Conservation (phyloP, 345 rosid genomes). For the Bretschneidera sinensis region DNA sequence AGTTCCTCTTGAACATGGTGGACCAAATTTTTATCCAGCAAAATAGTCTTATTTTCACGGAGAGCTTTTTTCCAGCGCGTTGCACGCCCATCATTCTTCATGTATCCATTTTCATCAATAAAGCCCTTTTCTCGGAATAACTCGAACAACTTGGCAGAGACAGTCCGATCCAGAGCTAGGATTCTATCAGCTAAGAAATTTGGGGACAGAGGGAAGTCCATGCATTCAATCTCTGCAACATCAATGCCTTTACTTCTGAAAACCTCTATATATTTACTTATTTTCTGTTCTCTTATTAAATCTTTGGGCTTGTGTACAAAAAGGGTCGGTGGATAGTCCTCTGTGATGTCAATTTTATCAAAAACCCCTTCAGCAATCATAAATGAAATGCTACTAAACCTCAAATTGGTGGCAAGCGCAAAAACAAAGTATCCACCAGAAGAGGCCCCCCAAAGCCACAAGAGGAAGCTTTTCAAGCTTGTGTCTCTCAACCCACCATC, state of each 20-base stretch:
- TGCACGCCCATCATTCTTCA: constrained; percentile 73
- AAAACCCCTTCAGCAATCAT: constrained; percentile 89
- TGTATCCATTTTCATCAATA: constrained; percentile 60
- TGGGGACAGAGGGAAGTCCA: constrained; percentile 52
- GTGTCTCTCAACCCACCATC: constrained; percentile 52
- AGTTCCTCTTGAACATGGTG: constrained; percentile 83
- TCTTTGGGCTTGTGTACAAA: constrained; percentile 96
- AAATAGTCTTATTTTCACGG: constrained; percentile 20
- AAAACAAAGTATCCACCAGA: constrained; percentile 92
- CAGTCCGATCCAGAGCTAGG: constrained; percentile 39
- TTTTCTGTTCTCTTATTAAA: constrained; percentile 51
- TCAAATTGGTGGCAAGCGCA: constrained; percentile 49
- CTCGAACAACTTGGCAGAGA: constrained; percentile 52
- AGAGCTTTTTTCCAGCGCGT: constrained; percentile 65
- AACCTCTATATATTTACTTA: constrained; percentile 43
- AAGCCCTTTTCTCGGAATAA: constrained; percentile 55
- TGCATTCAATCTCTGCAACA: constrained; percentile 74
- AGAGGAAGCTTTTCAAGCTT: constrained; percentile 67
- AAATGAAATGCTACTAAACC: constrained; percentile 64
- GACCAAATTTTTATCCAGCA: constrained; percentile 43
- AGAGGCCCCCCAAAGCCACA: constrained; percentile 88
- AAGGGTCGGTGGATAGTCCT: constrained; percentile 70
- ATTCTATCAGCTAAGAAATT: constrained; percentile 61
- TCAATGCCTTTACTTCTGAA: constrained; percentile 60
- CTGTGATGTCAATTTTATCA: constrained; percentile 46